Base-by-base conservation (phyloP, 2,329 filamentous ascomycete genomes). In the Trichoderma polysporum region DNA sequence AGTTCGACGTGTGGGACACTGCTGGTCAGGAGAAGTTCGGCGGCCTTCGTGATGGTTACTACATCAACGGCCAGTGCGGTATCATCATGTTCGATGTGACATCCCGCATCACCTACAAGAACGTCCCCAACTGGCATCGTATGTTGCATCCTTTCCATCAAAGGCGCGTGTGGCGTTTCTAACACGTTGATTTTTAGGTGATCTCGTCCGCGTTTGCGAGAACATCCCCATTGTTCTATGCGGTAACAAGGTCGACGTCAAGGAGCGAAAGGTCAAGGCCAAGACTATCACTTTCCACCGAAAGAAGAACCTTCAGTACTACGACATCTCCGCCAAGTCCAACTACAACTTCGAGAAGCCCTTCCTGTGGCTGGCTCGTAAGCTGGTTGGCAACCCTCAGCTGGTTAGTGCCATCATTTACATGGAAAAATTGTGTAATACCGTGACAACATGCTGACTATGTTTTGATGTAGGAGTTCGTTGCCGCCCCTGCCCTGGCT, bases 291-390 rank as follows among this genome's bases (percentile, higher is more conserved):
- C 95, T 74, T 99, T 99, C 92, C 95, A 99, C 89, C 93, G 95
- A 85, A 99, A 99, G 92, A 99, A 99, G 91, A 99, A 98, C 85
- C 90, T 99, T 62, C 95, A 99, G 85, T 99, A 98, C 89, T 99
- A 99, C 88, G 95, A 98, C 76, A 98, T 98, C 81, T 97, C 93
- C 49, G 95, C 95, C 83, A 99, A 98, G 88, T 97, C 94, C 79
- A 98, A 98, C 88, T 98, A 99, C 86, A 98, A 98, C 90, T 98
- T 98, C 83, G 94, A 98, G 90, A 99, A 98, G 90, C 94, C 94
- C 71, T 98, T 99, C 92, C 91, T 98, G 76, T 98, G 95, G 95
- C 91, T 99, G 76, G 94, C 94, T 75, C 90, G 95, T 82, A 99
- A 99, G 90, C 90, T 99, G 68, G 94, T 97, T 75, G 95, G 94